Evolutionary conservation across 352 stramenopile species (phyloP), one percentile per base, ranked within the genome.

Genomic region (Elongisporangium anandrum): DNA sequence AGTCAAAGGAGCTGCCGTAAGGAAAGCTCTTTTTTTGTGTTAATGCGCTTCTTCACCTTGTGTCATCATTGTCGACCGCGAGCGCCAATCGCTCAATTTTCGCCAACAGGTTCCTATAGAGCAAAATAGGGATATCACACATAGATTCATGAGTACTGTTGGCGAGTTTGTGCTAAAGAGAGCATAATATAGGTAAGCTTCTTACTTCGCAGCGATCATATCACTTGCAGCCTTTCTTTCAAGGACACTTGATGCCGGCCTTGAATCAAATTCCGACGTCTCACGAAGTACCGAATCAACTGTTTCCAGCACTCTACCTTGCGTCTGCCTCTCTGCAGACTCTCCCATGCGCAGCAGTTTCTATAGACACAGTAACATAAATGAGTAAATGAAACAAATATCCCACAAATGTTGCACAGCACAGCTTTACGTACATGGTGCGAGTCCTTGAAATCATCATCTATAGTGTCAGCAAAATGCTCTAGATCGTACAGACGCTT

Each of bases 361-460:
- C 66, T 63, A 50, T 24, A 56, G 52, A 53, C 26, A 29, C 47
- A 49, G 10, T 7, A 51, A 2, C 17, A 48, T 34, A 17, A 55
- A 24, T n/a, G n/a, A n/a, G n/a, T n/a, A n/a, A n/a, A n/a, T n/a
- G n/a, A 17, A 21, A 23, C n/a, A 9, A 47, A 13, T 29, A n/a
- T 54, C 19, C 2, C n/a, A 38, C 12, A n/a, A 17, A n/a, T 34
- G 4, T 23, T 50, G 19, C 13, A 50, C 39, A 13, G 15, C 17
- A 60, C 4, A 9, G 22, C 49, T 22, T 48, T 61, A 68, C 65
- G 54, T 66, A 80, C 71, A 56, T 81, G 67, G 49, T 81, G 69
- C 0, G 75, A 77, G 24, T 63, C 52, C 53, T 79, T 83, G 16
- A 88, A 90, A 16, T 88, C 73, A 1, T 87, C 64, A 29, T 88